phyloP scores from a whole-genome alignment of 495 filamentous ascomycete species.

The Jackrogersella minutella region DNA sequence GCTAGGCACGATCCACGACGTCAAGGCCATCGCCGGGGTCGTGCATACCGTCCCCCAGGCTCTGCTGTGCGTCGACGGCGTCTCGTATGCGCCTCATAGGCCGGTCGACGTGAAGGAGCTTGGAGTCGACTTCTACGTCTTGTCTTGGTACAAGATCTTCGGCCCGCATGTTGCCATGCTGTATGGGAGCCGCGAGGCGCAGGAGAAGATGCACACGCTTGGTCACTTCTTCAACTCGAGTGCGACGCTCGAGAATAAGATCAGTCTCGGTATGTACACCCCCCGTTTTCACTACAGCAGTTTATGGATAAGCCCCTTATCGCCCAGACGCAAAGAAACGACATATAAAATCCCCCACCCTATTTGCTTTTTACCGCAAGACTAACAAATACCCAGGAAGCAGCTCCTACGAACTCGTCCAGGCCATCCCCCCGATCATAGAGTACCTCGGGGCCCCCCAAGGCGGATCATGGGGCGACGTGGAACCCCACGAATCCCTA shows the following conservation, averaged over 20 bases:
- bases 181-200: slow-evolving; percentile 63
- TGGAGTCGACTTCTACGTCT: slow-evolving; percentile 77
- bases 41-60: slow-evolving; percentile 58
- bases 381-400: slow-evolving; percentile 32
- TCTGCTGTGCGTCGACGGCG: slow-evolving; percentile 64
- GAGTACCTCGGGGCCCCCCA: slow-evolving; percentile 59
- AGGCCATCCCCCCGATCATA: slow-evolving; percentile 63
- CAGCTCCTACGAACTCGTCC: slow-evolving; percentile 70
- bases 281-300: too few relatives aligned
- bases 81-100: slow-evolving; percentile 75
- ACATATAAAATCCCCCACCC: too few relatives aligned
- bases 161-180: slow-evolving; percentile 75
- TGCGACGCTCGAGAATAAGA: slow-evolving; percentile 65
- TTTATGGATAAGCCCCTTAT: too few relatives aligned
- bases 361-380: too few relatives aligned
- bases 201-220: slow-evolving; percentile 59
- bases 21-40: slow-evolving; percentile 61
- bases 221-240: slow-evolving; percentile 74
- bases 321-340: too few relatives aligned
- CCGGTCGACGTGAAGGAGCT: slow-evolving; percentile 69
- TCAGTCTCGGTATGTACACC: slow-evolving; percentile 42
- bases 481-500: slow-evolving; percentile 65
- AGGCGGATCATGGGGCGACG: slow-evolving; percentile 56
- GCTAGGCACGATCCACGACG: slow-evolving; percentile 71
- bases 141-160: slow-evolving; percentile 81